Conservation (phyloP, 2,329 filamentous ascomycete species). For the Dissoconium aciculare region DNA sequence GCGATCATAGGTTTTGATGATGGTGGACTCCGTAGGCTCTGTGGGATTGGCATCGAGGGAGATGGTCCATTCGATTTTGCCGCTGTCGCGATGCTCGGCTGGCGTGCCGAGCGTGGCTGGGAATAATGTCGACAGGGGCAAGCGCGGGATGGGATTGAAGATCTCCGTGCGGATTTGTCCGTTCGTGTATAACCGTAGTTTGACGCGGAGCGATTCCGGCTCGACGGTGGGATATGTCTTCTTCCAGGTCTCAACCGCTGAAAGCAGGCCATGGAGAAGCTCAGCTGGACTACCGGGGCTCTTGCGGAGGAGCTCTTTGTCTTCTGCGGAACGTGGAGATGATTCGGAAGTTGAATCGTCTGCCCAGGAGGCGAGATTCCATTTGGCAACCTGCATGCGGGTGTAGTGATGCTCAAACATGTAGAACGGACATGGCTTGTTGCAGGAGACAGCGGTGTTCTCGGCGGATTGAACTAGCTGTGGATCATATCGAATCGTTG, state of each 20-base stretch:
- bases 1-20: constrained; percentile 71
- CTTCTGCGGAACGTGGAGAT: constrained; percentile 24
- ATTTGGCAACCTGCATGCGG: constrained; percentile 30
- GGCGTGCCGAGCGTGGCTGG: constrained; percentile 38
- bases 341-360: too few relatives aligned
- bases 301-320: constrained; percentile 41
- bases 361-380: constrained; percentile 50
- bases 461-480: constrained; percentile 30
- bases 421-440: constrained; percentile 24
- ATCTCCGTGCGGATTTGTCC: constrained; percentile 27
- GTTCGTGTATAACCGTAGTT: constrained; percentile 43
- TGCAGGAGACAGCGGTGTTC: constrained; percentile 19
- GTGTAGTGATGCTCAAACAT: constrained; percentile 26
- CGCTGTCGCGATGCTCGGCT: constrained; percentile 13
- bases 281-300: constrained; percentile 24
- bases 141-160: constrained; percentile 23
- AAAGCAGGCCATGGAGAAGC: constrained; percentile 20
- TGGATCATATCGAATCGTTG: constrained; percentile 46
- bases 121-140: constrained; percentile 41
- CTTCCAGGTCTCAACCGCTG: constrained; percentile 22
- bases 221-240: constrained; percentile 18
- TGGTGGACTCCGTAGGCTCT: constrained; percentile 49
- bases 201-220: constrained; percentile 24
- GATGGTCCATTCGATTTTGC: constrained; percentile 25
- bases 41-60: constrained; percentile 40